phyloP scores from a whole-genome alignment of 768 basidiomycete species.

The Kwoniella europaea region DNA sequence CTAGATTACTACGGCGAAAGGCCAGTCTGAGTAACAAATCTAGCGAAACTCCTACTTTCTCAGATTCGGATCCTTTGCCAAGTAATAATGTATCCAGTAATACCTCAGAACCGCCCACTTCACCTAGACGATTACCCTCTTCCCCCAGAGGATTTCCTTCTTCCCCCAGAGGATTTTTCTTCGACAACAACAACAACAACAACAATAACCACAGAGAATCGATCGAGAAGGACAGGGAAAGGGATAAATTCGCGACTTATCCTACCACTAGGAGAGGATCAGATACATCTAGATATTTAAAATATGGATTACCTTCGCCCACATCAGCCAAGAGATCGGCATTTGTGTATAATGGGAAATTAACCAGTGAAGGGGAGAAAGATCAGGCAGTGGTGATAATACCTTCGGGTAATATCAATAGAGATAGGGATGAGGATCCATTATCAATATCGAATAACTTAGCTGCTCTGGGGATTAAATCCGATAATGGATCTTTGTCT shows the following conservation, averaged over 20 bases:
- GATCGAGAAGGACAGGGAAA: neutral
- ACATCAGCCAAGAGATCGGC: slow-evolving; percentile 19
- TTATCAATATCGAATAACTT: neutral
- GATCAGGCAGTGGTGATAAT: slow-evolving; percentile 15
- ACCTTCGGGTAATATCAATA: neutral
- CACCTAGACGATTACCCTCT: neutral
- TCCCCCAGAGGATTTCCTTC: neutral
- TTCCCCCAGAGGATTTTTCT: slow-evolving; percentile 12
- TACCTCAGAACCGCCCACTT: slow-evolving; percentile 11
- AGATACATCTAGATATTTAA: neutral
- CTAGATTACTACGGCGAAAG: slow-evolving; percentile 35
- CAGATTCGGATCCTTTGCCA: slow-evolving; percentile 9
- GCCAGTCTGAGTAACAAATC: slow-evolving; percentile 21
- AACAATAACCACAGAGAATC: neutral
- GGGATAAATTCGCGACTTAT: slow-evolving; percentile 12
- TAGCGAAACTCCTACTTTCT: neutral
- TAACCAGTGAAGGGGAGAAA: slow-evolving; percentile 5
- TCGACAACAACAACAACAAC: neutral
- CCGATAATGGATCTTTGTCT: neutral
- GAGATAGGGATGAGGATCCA: neutral
- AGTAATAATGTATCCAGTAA: neutral
- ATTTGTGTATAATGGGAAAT: slow-evolving; percentile 22
- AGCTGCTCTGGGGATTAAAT: slow-evolving; percentile 1
- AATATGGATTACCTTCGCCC: slow-evolving; percentile 1
- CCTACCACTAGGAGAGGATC: neutral